These are phyloP conservation scores for Glaciozyma martinii DNA, from an alignment of 768 basidiomycete genomes.

Conservation along the genomic window DNA sequence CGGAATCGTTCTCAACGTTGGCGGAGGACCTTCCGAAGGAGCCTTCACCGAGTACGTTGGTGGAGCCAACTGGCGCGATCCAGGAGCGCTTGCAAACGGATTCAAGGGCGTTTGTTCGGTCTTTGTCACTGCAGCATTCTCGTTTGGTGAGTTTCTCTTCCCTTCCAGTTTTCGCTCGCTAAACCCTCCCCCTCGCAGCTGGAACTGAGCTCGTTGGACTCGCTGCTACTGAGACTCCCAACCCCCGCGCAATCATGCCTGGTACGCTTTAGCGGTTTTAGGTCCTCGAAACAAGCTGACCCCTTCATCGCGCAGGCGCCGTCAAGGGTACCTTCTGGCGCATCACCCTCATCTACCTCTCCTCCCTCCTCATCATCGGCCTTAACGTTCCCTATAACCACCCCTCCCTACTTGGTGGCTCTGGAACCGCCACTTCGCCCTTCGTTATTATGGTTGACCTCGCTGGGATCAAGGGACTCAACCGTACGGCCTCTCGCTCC, in stretches of 20 bases:
- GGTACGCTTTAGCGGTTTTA: no score
- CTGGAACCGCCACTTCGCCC: conserved; percentile 40
- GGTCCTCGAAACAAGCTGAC: no score
- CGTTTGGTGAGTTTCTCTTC: conserved; percentile 67
- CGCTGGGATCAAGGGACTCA: conserved; percentile 35
- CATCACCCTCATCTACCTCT: conserved; percentile 59
- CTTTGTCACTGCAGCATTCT: conserved; percentile 64
- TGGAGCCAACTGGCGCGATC: conserved; percentile 48
- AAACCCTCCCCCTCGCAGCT: background rate
- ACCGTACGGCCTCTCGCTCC: conserved; percentile 2
- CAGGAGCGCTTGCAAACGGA: conserved; percentile 53
- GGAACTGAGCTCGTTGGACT: conserved; percentile 83
- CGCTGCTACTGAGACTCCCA: conserved; percentile 69
- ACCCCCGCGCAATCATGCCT: conserved; percentile 81
- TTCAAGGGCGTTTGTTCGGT: conserved; percentile 57
- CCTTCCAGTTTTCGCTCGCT: no score
- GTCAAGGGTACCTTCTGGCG: conserved; percentile 84
- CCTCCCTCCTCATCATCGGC: conserved; percentile 40
- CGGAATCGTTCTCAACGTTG: conserved; percentile 70
- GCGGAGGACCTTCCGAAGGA: conserved; percentile 56
- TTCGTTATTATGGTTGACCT: conserved; percentile 41
- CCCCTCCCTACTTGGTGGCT: conserved; percentile 45
- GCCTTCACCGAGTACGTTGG: conserved; percentile 29
- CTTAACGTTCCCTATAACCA: conserved; percentile 39
- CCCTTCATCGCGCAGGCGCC: no score